Evolutionary conservation across 2,329 filamentous ascomycete species (phyloP).

Genomic region (Monilinia polystroma): DNA sequence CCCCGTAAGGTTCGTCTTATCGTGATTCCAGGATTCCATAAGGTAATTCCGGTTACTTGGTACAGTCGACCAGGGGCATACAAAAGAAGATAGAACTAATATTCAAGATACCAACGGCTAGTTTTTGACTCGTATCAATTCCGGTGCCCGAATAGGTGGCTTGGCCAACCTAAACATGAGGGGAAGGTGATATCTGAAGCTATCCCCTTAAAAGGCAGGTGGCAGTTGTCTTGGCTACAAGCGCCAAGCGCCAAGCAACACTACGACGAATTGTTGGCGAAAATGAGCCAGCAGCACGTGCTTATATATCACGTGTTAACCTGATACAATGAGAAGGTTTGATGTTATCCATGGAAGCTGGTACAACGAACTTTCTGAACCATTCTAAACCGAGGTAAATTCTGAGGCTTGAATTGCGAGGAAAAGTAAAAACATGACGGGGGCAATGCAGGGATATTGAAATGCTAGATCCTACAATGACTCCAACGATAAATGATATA

Average conservation of each 20-base stretch:
- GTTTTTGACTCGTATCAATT: conserved; percentile 10
- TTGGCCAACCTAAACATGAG: conserved; percentile 14
- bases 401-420: background rate
- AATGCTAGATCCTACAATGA: background rate
- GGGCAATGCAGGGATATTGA: background rate
- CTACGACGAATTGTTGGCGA: background rate
- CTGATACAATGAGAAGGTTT: too few relatives aligned
- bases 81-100: background rate
- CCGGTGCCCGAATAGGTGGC: background rate
- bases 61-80: background rate
- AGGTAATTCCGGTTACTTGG: conserved; percentile 14
- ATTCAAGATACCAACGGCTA: background rate
- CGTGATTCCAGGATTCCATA: conserved; percentile 13
- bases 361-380: background rate
- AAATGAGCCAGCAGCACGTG: too few relatives aligned
- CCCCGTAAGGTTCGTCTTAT: conserved; percentile 1
- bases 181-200: conserved; percentile 17
- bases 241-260: conserved; percentile 18
- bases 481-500: background rate
- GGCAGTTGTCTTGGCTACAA: conserved; percentile 6
- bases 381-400: background rate
- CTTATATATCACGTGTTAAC: background rate
- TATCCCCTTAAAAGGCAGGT: conserved; percentile 17
- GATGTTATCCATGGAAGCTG: too few relatives aligned
- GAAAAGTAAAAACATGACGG: background rate